Conservation (phyloP, 1,139 yeast species). For the Nakaseomyces glabratus region DNA sequence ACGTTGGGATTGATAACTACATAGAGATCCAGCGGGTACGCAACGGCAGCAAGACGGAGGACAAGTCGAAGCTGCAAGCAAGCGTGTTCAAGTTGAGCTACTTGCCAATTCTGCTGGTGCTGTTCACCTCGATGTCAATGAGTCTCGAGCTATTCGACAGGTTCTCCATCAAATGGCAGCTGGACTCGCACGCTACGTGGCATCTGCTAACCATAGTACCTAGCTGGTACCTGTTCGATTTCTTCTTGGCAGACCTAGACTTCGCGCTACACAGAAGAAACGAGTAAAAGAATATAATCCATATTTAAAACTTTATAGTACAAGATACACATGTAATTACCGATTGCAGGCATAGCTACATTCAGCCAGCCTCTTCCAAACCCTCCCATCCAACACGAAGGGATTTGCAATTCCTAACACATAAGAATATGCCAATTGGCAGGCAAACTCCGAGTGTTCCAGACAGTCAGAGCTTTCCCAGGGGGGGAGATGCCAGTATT, state of each 20-base stretch:
- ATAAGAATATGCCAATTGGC: no score
- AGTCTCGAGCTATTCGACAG: slow-evolving; percentile 83
- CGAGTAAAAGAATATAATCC: neutral
- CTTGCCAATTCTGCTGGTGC: slow-evolving; percentile 43
- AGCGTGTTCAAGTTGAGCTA: slow-evolving; percentile 36
- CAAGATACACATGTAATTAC: no score
- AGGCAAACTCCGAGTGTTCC: no score
- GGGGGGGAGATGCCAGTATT: no score
- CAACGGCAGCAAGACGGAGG: slow-evolving; percentile 11
- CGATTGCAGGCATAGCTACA: no score
- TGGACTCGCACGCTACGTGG: slow-evolving; percentile 95
- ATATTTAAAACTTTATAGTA: slow-evolving; percentile 1
- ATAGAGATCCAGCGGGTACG: neutral
- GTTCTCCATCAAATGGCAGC: slow-evolving; percentile 55
- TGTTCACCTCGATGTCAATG: slow-evolving; percentile 61
- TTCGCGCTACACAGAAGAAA: slow-evolving; percentile 3
- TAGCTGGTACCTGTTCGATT: slow-evolving; percentile 32
- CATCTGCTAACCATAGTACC: slow-evolving; percentile 73
- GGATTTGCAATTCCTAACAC: no score
- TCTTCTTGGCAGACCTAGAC: slow-evolving; percentile 29
- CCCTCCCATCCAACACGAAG: no score
- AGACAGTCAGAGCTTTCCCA: no score
- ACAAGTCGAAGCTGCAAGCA: slow-evolving; percentile 7
- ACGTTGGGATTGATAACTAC: slow-evolving; percentile 2
- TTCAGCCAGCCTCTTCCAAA: no score